Base-by-base conservation (phyloP, 257 asterid genomes). In the Solanum chiquidenum region DNA sequence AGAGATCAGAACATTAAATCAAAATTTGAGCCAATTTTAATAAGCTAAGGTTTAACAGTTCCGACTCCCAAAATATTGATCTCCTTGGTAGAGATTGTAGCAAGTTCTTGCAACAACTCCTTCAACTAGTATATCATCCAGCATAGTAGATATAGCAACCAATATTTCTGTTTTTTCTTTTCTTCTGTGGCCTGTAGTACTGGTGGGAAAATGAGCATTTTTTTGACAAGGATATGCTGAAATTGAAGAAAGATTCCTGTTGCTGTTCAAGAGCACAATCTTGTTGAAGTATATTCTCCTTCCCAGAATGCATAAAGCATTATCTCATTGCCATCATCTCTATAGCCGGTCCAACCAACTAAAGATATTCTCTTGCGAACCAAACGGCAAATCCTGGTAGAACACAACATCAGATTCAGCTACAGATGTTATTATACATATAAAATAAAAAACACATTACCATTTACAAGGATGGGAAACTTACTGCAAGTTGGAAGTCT, bases 341-440 rank as follows among this genome's bases (percentile, higher is more conserved):
- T 76, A 94, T 55, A 86, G 25, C 64, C 86, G 89, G 75, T 94
- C 93, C 89, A 91, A 38, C 94, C 91, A 91, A 89, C 93, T 93
- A 33, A 93, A 92, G 21, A 93, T 46, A 87, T 93, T 93, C 91
- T 94, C 97, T 84, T 93, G 96, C 35, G 96, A 94, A 52, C 88
- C 84, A 46, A 95, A 91, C 77, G 66, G 89, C 89, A 95, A 84
- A 46, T 94, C 96, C 98, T 97, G 95, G 79, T n/a, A 79, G 33
- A 77, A 10, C 69, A 49, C 86, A 82, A 82, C 44, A 46, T 82
- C 71, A 82, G 16, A 82, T 33, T 82, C 71, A 82, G 34, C 69
- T 18, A 29, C 58, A 49, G 31, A 49, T 49, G 44, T 11, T 83
- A 40, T 12, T 29, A 3, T 9, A 40, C 42, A 27, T 49, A 37